Evolutionary conservation across 768 basidiomycete species (phyloP), one percentile per base, ranked within the genome.

Genomic region (Leccinum olivaceopallidum): DNA sequence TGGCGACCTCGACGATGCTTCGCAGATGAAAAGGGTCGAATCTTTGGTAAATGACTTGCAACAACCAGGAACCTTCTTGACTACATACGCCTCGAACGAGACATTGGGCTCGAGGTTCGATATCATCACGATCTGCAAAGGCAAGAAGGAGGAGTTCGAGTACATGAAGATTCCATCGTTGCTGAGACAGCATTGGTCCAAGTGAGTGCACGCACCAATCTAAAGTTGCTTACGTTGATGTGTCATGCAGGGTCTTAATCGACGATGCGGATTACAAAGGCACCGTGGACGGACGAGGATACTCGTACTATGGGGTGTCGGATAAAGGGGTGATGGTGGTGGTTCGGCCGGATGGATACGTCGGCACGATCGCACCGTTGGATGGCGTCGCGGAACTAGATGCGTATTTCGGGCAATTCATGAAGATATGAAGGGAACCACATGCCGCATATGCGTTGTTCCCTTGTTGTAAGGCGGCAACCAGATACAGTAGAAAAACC

Each of bases 311-410:
- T 63, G 87, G 87, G 0, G 67, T 77, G 9, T 57, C 58, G 1
- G 57, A 67, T 8, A 61, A 69, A 49, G 73, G 73, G n/a, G 70
- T 63, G 6, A 56, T 75, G 18, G 66, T 70, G 44, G 68, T 65
- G 3, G 73, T 75, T 34, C 72, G 73, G 26, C 72, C 72, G 9
- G 73, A 73, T 32, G 88, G 88, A 16, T 88, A 88, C 59, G 79
- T 90, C 32, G 85, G 84, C 4, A 77, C 76, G 64, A 75, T 89
- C 34, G 78, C 78, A 2, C 81, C 87, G 0, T 71, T 89, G 47
- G 68, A 76, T 30, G 63, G 77, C 9, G 55, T 67, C 24, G 67
- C 72, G 13, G 67, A 66, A 1, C 56, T 89, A 37, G 70, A 78
- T 32, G 44, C 47, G 1, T 89, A 88, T 70, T 86, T 89, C 56